These are phyloP conservation scores for Verticillium albo-atrum DNA, from an alignment of 2,329 filamentous ascomycete species.

Conservation along the genomic window DNA sequence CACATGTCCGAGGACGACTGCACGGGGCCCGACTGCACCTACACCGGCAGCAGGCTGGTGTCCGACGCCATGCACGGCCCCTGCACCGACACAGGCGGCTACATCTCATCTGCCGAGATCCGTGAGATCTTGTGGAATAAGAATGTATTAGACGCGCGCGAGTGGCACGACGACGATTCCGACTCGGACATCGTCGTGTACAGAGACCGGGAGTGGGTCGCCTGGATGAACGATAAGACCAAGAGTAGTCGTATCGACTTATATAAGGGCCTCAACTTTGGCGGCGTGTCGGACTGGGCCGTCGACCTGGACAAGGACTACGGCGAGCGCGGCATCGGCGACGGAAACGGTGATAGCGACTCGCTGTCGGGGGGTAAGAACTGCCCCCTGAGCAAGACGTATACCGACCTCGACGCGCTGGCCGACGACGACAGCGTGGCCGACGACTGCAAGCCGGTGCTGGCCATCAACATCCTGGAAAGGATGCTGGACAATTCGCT, in stretches of 20 bases:
- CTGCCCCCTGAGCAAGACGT: background rate
- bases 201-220: conserved; percentile 20
- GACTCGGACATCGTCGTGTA: conserved; percentile 4
- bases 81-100: conserved; percentile 26
- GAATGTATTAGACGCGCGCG: background rate
- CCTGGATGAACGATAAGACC: conserved; percentile 20
- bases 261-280: conserved; percentile 13
- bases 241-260: conserved; percentile 16
- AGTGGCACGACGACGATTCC: conserved; percentile 3
- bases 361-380: background rate
- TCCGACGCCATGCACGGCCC: conserved; percentile 18
- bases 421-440: background rate
- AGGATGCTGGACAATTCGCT: background rate
- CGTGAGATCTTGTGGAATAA: conserved; percentile 9
- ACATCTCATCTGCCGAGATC: conserved; percentile 28
- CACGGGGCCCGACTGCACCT: conserved; percentile 17
- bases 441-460: background rate
- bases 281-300: conserved; percentile 24
- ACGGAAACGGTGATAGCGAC: background rate
- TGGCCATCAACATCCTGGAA: background rate
- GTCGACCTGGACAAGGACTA: conserved; percentile 18
- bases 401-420: background rate
- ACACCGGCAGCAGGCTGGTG: conserved; percentile 12
- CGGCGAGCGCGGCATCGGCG: background rate
- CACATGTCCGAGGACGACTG: conserved; percentile 19